A percentile compares a stretch with the other conserved stretches of the same genome.
Evolutionary conservation across 169 alveolate genomes (phyloP).

Genomic region (Perkinsus olseni): DNA sequence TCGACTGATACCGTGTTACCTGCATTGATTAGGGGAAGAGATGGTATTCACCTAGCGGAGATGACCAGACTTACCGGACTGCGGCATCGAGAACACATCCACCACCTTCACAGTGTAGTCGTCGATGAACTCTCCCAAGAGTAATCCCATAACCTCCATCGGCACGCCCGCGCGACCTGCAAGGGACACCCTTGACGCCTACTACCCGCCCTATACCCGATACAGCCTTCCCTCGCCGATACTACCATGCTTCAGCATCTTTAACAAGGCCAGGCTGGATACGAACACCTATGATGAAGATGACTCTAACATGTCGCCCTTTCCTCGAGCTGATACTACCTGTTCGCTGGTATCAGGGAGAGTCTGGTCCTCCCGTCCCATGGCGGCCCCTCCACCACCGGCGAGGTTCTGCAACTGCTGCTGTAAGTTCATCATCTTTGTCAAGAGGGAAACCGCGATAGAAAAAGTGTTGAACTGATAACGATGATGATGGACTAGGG

Average conservation of each 20-base stretch:
- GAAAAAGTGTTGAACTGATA: neutral
- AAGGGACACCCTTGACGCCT: neutral
- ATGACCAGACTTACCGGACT: constrained; percentile 74
- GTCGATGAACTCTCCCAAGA: constrained; percentile 98
- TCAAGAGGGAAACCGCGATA: neutral
- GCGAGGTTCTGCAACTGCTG: neutral
- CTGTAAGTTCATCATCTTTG: neutral
- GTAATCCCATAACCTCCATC: constrained; percentile 99
- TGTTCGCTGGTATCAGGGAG: neutral
- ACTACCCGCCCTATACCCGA: neutral
- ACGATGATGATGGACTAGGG: neutral
- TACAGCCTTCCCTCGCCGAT: constrained; percentile 34
- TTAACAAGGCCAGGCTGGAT: constrained; percentile 89
- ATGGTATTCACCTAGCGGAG: constrained; percentile 8
- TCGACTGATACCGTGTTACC: constrained; percentile 94
- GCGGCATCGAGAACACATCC: constrained; percentile 99
- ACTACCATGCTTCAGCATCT: constrained; percentile 97
- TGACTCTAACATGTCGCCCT: constrained; percentile 39
- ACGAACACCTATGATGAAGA: constrained; percentile 92
- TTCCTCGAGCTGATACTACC: neutral
- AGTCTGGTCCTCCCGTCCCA: neutral
- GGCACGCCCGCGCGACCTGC: constrained; percentile 93
- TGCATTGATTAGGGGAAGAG: neutral
- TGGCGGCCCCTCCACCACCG: constrained; percentile 1
- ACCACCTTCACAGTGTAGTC: constrained; percentile 98